These are phyloP conservation scores for Proliferodiscus dingleyae DNA, from an alignment of 2,329 filamentous ascomycete species.

Conservation along the genomic window DNA sequence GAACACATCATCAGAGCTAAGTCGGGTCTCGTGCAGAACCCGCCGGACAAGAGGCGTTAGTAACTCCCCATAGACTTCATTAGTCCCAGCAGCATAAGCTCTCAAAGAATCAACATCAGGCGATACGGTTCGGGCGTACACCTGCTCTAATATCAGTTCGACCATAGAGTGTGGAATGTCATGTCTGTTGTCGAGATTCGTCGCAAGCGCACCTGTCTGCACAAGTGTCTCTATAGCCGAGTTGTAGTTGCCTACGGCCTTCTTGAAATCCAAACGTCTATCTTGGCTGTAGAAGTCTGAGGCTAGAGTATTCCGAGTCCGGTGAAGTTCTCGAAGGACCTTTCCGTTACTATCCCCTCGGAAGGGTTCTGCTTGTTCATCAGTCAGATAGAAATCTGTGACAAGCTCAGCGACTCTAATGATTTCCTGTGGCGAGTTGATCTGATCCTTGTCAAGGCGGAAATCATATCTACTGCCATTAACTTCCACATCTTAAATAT, in stretches of 20 bases:
- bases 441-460: conserved; percentile 72
- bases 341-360: conserved; percentile 54
- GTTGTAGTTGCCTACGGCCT: conserved; percentile 75
- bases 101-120: conserved; percentile 78
- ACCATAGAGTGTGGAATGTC: conserved; percentile 67
- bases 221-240: conserved; percentile 59
- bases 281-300: conserved; percentile 54
- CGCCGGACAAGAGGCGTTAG: conserved; percentile 77
- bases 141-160: conserved; percentile 77
- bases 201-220: conserved; percentile 64
- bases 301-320: conserved; percentile 42
- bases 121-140: conserved; percentile 88
- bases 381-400: conserved; percentile 71
- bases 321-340: conserved; percentile 70
- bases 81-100: conserved; percentile 83
- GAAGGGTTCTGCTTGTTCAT: conserved; percentile 62
- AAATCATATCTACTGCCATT: conserved; percentile 57
- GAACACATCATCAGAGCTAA: conserved; percentile 82
- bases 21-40: conserved; percentile 69
- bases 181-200: conserved; percentile 64
- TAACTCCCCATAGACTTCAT: conserved; percentile 93
- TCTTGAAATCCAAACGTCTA: conserved; percentile 62
- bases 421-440: conserved; percentile 72
- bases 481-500: conserved; percentile 5
- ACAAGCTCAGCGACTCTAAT: conserved; percentile 64